Evolutionary conservation across 768 basidiomycete species (phyloP).

Genomic region (Tricholomella constricta): DNA sequence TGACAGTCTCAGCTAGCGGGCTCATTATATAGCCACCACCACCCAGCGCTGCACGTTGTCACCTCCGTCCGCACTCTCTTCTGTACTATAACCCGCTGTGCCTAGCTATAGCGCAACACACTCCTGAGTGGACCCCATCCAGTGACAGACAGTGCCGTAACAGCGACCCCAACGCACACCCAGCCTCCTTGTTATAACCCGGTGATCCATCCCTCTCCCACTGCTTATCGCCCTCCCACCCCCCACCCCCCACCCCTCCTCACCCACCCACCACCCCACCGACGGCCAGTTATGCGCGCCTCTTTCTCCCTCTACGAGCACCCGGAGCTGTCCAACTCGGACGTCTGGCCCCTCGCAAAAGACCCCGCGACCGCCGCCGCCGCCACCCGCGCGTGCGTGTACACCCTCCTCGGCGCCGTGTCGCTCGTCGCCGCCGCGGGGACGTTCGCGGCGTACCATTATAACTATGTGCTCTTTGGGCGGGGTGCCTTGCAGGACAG

Average conservation of each 20-base stretch:
- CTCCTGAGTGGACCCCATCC: no score
- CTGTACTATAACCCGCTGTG: no score
- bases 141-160: no score
- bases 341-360: constrained; percentile 11
- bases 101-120: no score
- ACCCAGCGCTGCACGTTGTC: no score
- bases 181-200: background rate
- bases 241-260: no score
- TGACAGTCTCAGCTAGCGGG: no score
- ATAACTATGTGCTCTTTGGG: background rate
- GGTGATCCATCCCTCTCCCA: background rate
- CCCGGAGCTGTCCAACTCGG: constrained; percentile 13
- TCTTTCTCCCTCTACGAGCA: constrained; percentile 18
- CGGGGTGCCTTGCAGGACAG: constrained; percentile 3
- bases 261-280: background rate
- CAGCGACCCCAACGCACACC: background rate
- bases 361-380: no score
- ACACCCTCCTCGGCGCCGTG: constrained; percentile 3
- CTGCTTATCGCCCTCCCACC: no score
- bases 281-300: constrained; percentile 10
- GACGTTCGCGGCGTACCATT: constrained; percentile 1
- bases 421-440: constrained; percentile 1
- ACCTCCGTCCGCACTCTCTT: no score
- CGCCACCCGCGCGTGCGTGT: constrained; percentile 5
- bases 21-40: no score